These are phyloP conservation scores for Xylaria flabelliformis DNA, from an alignment of 495 filamentous ascomycete species.

Conservation along the genomic window DNA sequence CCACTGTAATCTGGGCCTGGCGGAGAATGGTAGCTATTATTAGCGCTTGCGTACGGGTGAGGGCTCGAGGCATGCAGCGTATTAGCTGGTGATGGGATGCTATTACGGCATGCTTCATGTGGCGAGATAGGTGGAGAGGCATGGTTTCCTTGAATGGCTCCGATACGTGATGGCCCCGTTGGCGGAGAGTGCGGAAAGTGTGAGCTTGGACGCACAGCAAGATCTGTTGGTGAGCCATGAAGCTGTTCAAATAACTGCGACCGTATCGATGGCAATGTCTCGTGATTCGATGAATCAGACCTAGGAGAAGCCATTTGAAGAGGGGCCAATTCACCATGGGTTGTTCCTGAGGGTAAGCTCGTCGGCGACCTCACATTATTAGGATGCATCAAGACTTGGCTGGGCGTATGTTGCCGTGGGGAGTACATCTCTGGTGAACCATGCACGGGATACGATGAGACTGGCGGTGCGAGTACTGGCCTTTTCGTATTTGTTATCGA, in stretches of 20 bases:
- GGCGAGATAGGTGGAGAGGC: slow-evolving; percentile 52
- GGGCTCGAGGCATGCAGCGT: slow-evolving; percentile 38
- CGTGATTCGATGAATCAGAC: slow-evolving; percentile 49
- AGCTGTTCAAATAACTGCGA: slow-evolving; percentile 48
- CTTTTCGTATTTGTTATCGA: slow-evolving; percentile 33
- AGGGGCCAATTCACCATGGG: slow-evolving; percentile 55
- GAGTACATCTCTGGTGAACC: slow-evolving; percentile 37
- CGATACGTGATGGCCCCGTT: slow-evolving; percentile 33
- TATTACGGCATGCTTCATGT: slow-evolving; percentile 40
- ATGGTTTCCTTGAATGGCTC: slow-evolving; percentile 40
- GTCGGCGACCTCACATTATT: slow-evolving; percentile 42
- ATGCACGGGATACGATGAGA: slow-evolving; percentile 38
- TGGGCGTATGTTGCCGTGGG: slow-evolving; percentile 31
- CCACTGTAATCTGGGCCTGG: slow-evolving; percentile 36
- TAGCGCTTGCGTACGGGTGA: slow-evolving; percentile 33
- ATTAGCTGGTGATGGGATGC: slow-evolving; percentile 42
- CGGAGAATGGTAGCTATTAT: slow-evolving; percentile 32
- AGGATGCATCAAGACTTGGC: slow-evolving; percentile 40
- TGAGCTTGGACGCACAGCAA: slow-evolving; percentile 33
- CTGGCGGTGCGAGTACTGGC: slow-evolving; percentile 39
- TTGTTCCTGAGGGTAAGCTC: slow-evolving; percentile 35
- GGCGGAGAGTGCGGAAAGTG: slow-evolving; percentile 45
- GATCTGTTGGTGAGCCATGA: slow-evolving; percentile 38
- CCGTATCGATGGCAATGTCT: slow-evolving; percentile 54
- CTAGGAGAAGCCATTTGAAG: slow-evolving; percentile 55